Conservation (phyloP, 257 asterid genomes). For the Capsicum baccatum region DNA sequence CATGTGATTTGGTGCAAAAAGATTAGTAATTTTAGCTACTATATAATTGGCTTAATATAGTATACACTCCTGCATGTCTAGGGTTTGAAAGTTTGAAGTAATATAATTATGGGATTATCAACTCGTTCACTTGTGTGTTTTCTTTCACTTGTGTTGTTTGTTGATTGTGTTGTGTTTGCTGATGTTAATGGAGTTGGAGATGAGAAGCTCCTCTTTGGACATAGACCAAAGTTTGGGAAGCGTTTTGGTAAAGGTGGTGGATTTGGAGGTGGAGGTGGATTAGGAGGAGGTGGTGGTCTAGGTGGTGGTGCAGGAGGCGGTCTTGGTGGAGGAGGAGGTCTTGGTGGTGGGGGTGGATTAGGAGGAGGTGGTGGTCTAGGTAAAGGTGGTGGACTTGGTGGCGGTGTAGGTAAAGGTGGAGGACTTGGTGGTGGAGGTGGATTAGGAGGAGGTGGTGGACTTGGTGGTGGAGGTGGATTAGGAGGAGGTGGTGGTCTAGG, state of each 20-base stretch:
- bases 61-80: neutral
- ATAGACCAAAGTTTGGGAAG: neutral
- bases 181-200: conserved; percentile 17
- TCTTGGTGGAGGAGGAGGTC: conserved; percentile 19
- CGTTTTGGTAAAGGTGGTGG: conserved; percentile 17
- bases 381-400: neutral
- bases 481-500: neutral
- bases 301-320: conserved; percentile 6
- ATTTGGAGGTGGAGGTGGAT: neutral
- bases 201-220: conserved; percentile 2
- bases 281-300: neutral
- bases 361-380: neutral
- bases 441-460: conserved; percentile 22
- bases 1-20: conserved; percentile 13
- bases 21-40: neutral
- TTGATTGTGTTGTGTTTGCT: conserved; percentile 27
- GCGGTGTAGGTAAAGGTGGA: neutral
- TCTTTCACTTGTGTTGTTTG: conserved; percentile 23
- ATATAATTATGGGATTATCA: conserved; percentile 22
- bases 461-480: neutral
- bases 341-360: neutral
- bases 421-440: conserved; percentile 23
- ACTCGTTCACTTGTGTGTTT: conserved; percentile 5
- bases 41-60: conserved; percentile 17
- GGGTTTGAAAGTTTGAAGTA: neutral